Percentiles rank a stretch among this genome's conserved stretches.
phyloP scores from a whole-genome alignment of 768 basidiomycete genomes.

The Serendipita sp. region DNA sequence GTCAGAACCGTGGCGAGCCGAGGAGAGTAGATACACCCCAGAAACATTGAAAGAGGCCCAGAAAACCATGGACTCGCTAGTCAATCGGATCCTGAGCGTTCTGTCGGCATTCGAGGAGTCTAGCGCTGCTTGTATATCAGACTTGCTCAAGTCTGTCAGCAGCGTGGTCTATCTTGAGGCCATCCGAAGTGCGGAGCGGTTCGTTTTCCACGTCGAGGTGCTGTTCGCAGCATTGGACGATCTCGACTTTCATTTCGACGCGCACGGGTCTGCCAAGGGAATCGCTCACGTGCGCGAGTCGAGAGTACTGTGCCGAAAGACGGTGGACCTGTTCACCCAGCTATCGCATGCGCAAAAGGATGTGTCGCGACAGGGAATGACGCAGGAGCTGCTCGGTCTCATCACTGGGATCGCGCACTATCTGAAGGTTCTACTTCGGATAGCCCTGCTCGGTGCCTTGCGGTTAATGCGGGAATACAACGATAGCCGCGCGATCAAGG shows the following conservation, averaged over 20 bases:
- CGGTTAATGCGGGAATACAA: slow-evolving; percentile 86
- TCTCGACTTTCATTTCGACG: slow-evolving; percentile 67
- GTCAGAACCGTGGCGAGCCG: neutral
- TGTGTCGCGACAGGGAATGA: slow-evolving; percentile 68
- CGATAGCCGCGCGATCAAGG: slow-evolving; percentile 67
- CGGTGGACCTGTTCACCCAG: slow-evolving; percentile 93
- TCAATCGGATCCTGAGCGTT: slow-evolving; percentile 34
- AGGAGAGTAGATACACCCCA: neutral
- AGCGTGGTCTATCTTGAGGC: slow-evolving; percentile 92
- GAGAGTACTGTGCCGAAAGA: slow-evolving; percentile 95
- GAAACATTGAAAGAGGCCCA: neutral
- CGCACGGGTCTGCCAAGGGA: slow-evolving; percentile 29
- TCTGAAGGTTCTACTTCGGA: slow-evolving; percentile 96
- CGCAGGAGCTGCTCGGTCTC: slow-evolving; percentile 87
- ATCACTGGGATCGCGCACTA: slow-evolving; percentile 99
- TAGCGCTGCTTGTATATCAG: slow-evolving; percentile 97
- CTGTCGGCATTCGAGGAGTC: slow-evolving; percentile 97
- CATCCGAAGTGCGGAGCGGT: slow-evolving; percentile 96
- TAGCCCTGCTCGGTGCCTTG: slow-evolving; percentile 87
- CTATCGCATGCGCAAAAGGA: slow-evolving; percentile 22
- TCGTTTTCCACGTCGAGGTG: slow-evolving; percentile 95
- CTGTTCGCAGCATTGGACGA: slow-evolving; percentile 96
- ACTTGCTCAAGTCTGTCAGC: slow-evolving; percentile 96
- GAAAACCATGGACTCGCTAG: neutral
- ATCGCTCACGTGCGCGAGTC: slow-evolving; percentile 98